phyloP scores from a whole-genome alignment of 768 basidiomycete species.

The Rhodocollybia butyracea region DNA sequence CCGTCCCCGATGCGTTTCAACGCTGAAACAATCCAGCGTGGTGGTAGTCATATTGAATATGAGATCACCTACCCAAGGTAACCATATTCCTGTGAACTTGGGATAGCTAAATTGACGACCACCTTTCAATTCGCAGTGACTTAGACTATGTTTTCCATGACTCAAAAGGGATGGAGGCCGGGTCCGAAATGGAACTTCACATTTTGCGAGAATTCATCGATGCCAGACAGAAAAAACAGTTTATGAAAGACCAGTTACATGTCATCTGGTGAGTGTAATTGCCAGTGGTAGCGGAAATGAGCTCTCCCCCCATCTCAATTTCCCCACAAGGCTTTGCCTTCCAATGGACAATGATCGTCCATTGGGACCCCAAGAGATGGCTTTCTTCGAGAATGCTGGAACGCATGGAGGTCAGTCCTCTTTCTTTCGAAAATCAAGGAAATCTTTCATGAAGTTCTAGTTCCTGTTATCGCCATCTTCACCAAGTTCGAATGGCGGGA shows the following conservation, averaged over 20 bases:
- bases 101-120: too few species aligned
- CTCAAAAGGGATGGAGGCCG: too few species aligned
- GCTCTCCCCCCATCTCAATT: not conserved
- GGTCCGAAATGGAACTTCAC: conserved; percentile 9
- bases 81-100: too few species aligned
- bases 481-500: conserved; percentile 6
- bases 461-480: conserved; percentile 5
- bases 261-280: conserved; percentile 12
- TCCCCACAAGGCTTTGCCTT: conserved; percentile 1
- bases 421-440: too few species aligned
- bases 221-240: not conserved
- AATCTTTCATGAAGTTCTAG: too few species aligned
- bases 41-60: conserved; percentile 8
- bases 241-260: conserved; percentile 13
- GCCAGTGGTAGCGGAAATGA: too few species aligned
- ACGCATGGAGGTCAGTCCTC: not conserved
- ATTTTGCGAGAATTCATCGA: conserved; percentile 13
- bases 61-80: too few species aligned
- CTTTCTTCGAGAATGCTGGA: conserved; percentile 3
- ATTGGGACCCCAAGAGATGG: not conserved
- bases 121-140: too few species aligned
- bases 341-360: conserved; percentile 6
- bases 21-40: too few species aligned
- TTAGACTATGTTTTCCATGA: too few species aligned
- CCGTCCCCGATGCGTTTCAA: too few species aligned